Conservation (phyloP, 148 eudicot species). For the Vaccinium darrowii region DNA sequence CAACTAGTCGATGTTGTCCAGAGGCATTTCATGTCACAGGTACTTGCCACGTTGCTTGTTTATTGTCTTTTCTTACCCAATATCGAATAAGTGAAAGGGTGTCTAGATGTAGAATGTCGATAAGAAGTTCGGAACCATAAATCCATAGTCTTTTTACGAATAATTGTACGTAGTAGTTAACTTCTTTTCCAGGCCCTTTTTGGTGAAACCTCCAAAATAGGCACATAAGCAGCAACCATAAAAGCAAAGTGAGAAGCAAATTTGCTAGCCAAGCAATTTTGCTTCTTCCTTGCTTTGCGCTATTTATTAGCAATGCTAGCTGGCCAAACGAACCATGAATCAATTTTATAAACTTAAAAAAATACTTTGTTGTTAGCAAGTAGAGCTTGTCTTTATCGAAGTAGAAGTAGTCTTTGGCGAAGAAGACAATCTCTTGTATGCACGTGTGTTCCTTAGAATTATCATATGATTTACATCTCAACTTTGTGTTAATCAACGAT, state of each 20-base stretch:
- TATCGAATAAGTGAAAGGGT: neutral
- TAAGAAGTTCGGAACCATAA: neutral
- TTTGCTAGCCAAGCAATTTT: neutral
- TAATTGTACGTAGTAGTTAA: neutral
- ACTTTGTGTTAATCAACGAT: neutral
- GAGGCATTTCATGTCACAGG: conserved; percentile 73
- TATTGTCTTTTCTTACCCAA: neutral
- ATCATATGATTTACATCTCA: neutral
- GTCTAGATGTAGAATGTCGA: neutral
- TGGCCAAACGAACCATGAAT: neutral
- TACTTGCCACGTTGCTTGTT: conserved; percentile 17
- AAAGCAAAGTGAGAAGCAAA: neutral
- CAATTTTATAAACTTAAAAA: neutral
- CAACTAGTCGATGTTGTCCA: conserved; percentile 67
- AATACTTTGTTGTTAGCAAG: neutral
- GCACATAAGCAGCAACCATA: neutral
- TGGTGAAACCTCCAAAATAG: neutral
- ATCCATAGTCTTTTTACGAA: neutral
- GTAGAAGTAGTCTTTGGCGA: neutral
- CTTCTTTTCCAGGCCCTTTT: neutral
- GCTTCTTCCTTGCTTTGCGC: neutral
- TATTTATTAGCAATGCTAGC: neutral
- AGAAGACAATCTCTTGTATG: neutral
- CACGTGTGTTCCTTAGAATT: neutral
- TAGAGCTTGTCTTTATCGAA: neutral